Evolutionary conservation across 2,329 filamentous ascomycete genomes (phyloP).

Genomic region (Claviceps lovelessii): DNA sequence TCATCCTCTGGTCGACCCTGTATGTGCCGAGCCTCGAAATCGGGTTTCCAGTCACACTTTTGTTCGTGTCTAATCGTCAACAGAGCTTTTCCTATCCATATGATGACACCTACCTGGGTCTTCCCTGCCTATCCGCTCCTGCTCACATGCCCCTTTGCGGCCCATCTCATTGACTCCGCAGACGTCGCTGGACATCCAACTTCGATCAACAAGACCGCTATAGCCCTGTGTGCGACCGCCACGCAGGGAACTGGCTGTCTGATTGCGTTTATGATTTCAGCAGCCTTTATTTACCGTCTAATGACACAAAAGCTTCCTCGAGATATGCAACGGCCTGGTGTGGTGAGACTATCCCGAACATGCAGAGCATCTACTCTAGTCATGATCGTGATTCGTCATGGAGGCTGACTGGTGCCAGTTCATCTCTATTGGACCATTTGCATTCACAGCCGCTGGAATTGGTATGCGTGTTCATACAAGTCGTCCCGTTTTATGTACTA

Average conservation of each 20-base stretch:
- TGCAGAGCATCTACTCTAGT: not conserved
- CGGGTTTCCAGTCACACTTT: not conserved
- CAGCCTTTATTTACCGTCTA: constrained; percentile 69
- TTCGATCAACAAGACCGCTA: constrained; percentile 24
- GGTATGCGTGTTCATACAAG: not conserved
- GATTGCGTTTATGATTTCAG: constrained; percentile 62
- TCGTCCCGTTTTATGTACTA: not conserved
- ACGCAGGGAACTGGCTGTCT: constrained; percentile 42
- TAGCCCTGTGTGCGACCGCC: constrained; percentile 34
- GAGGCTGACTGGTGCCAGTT: constrained; percentile 32
- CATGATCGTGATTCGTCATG: not conserved
- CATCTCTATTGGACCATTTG: constrained; percentile 65
- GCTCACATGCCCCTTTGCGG: constrained; percentile 59
- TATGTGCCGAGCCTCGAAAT: constrained; percentile 15
- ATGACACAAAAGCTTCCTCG: constrained; percentile 78
- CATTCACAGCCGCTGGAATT: constrained; percentile 37
- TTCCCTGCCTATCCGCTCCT: constrained; percentile 75
- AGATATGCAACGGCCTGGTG: constrained; percentile 62
- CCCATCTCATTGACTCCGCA: constrained; percentile 35
- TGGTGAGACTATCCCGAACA: constrained; percentile 26
- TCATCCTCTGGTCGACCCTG: constrained; percentile 54
- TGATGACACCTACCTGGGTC: constrained; percentile 81
- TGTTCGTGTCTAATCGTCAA: not conserved
- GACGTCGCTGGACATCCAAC: constrained; percentile 11
- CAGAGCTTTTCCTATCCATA: constrained; percentile 50